Evolutionary conservation across 352 stramenopile genomes (phyloP).

Genomic region (Phytopythium aichiense): DNA sequence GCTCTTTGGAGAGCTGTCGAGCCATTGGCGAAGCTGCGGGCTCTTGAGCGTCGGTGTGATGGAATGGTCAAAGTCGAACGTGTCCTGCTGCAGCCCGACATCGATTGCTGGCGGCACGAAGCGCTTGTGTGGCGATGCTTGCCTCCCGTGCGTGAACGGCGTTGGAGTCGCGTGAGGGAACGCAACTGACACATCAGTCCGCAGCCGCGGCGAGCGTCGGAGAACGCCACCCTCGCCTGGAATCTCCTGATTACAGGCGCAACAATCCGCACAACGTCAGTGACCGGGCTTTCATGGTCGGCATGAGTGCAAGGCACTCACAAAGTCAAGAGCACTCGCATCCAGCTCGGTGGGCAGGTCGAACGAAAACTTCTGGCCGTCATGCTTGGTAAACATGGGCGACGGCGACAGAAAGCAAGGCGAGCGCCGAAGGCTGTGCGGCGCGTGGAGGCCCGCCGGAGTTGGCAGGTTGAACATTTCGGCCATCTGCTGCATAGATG

Average conservation of each 20-base stretch:
- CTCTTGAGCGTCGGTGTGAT: conserved; percentile 87
- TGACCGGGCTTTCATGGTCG: background rate
- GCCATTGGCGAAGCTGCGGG: conserved; percentile 76
- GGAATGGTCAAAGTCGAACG: conserved; percentile 83
- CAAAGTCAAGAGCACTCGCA: conserved; percentile 63
- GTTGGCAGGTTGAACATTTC: conserved; percentile 82
- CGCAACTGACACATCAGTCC: conserved; percentile 79
- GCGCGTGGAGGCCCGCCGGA: conserved; percentile 48
- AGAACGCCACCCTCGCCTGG: conserved; percentile 59
- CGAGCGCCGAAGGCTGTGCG: conserved; percentile 70
- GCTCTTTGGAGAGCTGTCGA: conserved; percentile 77
- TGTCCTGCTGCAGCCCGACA: conserved; percentile 74
- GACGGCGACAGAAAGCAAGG: conserved; percentile 67
- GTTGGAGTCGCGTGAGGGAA: conserved; percentile 60
- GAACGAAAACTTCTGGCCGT: conserved; percentile 83
- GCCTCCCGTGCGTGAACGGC: conserved; percentile 37
- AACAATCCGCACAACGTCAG: background rate
- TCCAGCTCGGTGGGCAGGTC: conserved; percentile 79
- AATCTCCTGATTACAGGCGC: conserved; percentile 48
- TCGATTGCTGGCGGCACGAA: conserved; percentile 74
- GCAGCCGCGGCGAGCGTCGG: conserved; percentile 70
- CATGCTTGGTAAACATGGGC: conserved; percentile 55
- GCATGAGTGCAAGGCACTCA: conserved; percentile 20
- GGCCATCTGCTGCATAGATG: conserved; percentile 55
- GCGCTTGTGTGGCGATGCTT: conserved; percentile 68